Evolutionary conservation across 768 basidiomycete species (phyloP).

Genomic region (Pisolithus sp.): DNA sequence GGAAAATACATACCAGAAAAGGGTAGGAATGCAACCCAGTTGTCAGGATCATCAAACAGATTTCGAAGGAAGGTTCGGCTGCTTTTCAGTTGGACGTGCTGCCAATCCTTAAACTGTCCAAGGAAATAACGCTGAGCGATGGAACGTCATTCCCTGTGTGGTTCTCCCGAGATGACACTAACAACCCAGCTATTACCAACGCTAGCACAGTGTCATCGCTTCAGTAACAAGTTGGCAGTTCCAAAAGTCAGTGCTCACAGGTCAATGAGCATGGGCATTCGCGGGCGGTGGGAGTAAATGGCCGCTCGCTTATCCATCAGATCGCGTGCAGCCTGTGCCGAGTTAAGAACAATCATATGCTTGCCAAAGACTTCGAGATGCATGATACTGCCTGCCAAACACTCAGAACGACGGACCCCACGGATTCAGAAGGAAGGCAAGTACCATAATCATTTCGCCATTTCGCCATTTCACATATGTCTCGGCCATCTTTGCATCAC

Average conservation of each 20-base stretch:
- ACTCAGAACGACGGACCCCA: not conserved
- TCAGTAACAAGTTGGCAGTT: too few relatives aligned
- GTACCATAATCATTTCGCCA: too few relatives aligned
- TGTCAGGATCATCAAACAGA: not conserved
- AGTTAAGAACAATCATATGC: slow-evolving; percentile 45
- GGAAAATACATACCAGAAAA: too few relatives aligned
- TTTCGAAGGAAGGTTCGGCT: slow-evolving; percentile 1
- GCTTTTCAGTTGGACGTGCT: slow-evolving; percentile 6
- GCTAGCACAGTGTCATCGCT: too few relatives aligned
- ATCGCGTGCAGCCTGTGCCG: slow-evolving; percentile 38
- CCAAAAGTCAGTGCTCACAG: too few relatives aligned
- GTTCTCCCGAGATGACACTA: slow-evolving; percentile 2
- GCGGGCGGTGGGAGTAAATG: slow-evolving; percentile 52
- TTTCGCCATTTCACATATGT: too few relatives aligned
- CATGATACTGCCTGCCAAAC: not conserved
- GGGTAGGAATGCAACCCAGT: too few relatives aligned
- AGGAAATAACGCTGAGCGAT: slow-evolving; percentile 9
- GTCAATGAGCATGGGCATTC: slow-evolving; percentile 13
- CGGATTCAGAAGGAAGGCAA: too few relatives aligned
- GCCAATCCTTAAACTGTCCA: slow-evolving; percentile 11
- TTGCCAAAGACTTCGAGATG: slow-evolving; percentile 37
- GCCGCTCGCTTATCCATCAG: slow-evolving; percentile 53
- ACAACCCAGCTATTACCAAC: too few relatives aligned
- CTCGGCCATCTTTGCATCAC: too few relatives aligned
- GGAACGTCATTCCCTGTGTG: slow-evolving; percentile 6